A percentile compares a stretch with the other conserved stretches of the same genome.
Conservation (phyloP, 2,329 filamentous ascomycete genomes). For the Cytospora paraplurivora region DNA sequence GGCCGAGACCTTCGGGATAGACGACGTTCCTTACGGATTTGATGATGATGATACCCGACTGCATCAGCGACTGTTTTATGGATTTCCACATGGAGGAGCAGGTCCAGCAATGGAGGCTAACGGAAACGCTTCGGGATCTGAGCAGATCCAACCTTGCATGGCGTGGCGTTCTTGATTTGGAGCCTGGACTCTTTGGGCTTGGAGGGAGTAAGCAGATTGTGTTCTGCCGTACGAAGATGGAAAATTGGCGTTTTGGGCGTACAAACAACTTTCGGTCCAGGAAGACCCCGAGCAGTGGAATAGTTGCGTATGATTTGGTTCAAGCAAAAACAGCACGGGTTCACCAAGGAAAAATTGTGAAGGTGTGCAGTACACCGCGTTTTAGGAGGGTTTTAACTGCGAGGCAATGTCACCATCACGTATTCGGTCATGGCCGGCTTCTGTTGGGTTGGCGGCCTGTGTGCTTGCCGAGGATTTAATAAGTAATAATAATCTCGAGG, state of each 20-base stretch:
- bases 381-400: neutral
- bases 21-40: conserved; percentile 49
- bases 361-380: conserved; percentile 10
- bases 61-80: conserved; percentile 53
- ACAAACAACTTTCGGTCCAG: conserved; percentile 12
- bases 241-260: conserved; percentile 21
- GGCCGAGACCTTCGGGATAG: conserved; percentile 42
- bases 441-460: neutral
- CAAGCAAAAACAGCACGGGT: conserved; percentile 15
- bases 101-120: conserved; percentile 10
- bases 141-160: conserved; percentile 23
- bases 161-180: conserved; percentile 27
- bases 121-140: conserved; percentile 4
- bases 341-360: conserved; percentile 3
- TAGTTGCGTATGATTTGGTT: conserved; percentile 10
- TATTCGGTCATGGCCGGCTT: conserved; percentile 2
- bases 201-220: conserved; percentile 14
- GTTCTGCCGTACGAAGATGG: conserved; percentile 7
- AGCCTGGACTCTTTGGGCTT: neutral
- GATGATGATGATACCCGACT: conserved; percentile 51
- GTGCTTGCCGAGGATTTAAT: conserved; percentile 26
- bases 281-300: conserved; percentile 16
- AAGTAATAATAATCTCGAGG: conserved; percentile 27
- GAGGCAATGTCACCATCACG: neutral
- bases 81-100: conserved; percentile 19